phyloP scores from a whole-genome alignment of 306 rosid species.

The Cyclanthera cordifolia region DNA sequence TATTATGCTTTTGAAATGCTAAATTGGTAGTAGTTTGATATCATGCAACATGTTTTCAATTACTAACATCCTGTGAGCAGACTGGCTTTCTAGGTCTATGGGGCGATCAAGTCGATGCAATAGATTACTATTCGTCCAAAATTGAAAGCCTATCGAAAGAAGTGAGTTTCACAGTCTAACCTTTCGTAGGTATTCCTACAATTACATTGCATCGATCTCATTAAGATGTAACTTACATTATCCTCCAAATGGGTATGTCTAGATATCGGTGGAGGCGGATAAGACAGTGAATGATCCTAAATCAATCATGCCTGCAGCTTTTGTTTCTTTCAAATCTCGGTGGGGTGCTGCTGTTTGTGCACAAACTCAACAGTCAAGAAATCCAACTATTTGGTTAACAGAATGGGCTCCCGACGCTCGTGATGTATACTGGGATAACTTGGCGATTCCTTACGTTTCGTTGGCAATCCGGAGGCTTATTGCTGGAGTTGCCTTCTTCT shows the following conservation, averaged over 20 bases:
- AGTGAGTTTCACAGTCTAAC: slow-evolving; percentile 30
- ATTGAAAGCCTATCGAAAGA: slow-evolving; percentile 42
- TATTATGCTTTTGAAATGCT: slow-evolving; percentile 20
- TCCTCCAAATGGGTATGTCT: slow-evolving; percentile 3
- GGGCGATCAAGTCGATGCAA: slow-evolving; percentile 62
- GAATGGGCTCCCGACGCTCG: slow-evolving; percentile 99
- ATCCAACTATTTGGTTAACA: slow-evolving; percentile 85
- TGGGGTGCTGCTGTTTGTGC: slow-evolving; percentile 99
- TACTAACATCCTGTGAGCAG: slow-evolving; percentile 37
- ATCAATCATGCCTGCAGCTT: slow-evolving; percentile 71
- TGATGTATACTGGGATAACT: slow-evolving; percentile 84
- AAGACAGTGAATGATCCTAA: slow-evolving; percentile 41
- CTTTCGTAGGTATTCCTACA: not conserved
- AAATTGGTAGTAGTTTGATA: not conserved
- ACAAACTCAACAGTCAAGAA: slow-evolving; percentile 82
- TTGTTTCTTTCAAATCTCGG: slow-evolving; percentile 81
- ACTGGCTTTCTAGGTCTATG: slow-evolving; percentile 87
- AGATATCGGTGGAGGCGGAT: slow-evolving; percentile 62
- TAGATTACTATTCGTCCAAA: slow-evolving; percentile 51
- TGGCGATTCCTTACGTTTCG: slow-evolving; percentile 88
- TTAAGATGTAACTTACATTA: not conserved
- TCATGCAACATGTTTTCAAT: not conserved
- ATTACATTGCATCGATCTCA: not conserved
- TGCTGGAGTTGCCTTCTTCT: slow-evolving; percentile 83
- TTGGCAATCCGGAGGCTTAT: slow-evolving; percentile 78